Base-by-base conservation (phyloP, 305 asterid species). In the Fraxinus paxiana region DNA sequence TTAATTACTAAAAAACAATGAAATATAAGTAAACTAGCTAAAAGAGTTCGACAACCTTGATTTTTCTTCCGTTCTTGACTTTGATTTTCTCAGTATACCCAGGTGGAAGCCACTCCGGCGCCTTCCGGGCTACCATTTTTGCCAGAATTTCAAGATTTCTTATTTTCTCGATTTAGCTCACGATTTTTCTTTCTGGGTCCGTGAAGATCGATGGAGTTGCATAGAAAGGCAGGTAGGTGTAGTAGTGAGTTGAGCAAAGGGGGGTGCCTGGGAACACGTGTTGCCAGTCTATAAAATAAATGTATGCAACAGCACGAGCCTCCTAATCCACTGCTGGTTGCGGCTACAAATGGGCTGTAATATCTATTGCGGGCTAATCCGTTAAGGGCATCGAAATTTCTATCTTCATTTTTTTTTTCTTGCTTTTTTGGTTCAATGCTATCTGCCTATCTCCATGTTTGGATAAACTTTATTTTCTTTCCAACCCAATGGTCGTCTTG, bases 61-160 rank as follows among this genome's bases (percentile, higher is more conserved):
- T 81, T 79, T 84, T 93, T 80, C 86, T 86, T 75, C 96, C 94
- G 46, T 87, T 83, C 34, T 77, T 84, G 83, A 87, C 78, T 80
- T 87, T 87, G 81, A 85, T 71, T 82, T 87, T 86, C 90, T 87
- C 89, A 34, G 77, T 82, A 85, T 89, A 93, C 24, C 95, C 97
- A 1, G 89, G 86, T 79, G 98, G 98, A 83, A 89, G 92, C 92
- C 89, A 89, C 43, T 91, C 91, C 65, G 83, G 81, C 2, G 89
- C 79, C 76, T 83, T 85, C 59, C 79, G 89, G 72, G 79, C 80
- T 4, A 82, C 91, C 97, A 92, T 92, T 26, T 51, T 63, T 74
- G 26, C 65, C 80, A 38, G 80, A 82, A 86, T 74, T 73, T 65
- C 72, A 79, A 75, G 77, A 20, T 76, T 79, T 6, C 33, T 46